These are phyloP conservation scores for Chlorella vulgaris DNA, from an alignment of 139 green algal species.

Conservation along the genomic window DNA sequence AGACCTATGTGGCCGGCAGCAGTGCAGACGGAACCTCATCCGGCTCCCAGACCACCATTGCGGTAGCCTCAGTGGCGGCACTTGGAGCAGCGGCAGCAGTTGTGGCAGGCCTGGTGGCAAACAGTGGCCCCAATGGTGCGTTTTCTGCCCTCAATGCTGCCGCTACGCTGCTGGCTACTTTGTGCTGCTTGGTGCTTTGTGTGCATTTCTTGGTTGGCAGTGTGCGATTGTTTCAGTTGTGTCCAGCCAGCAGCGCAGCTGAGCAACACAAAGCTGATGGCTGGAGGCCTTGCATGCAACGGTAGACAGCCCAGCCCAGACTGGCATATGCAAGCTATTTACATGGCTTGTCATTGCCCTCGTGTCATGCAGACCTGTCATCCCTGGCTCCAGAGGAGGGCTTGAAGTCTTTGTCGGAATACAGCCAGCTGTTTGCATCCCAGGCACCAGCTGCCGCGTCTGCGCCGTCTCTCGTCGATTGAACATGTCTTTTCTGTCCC, in stretches of 20 bases:
- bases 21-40: conserved; percentile 18
- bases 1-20: conserved; percentile 44
- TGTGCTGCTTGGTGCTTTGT: neutral
- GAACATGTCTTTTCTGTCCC: no score
- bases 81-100: conserved; percentile 32
- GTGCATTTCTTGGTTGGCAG: neutral
- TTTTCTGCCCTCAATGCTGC: neutral
- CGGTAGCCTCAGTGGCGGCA: conserved; percentile 18
- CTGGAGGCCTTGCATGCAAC: no score
- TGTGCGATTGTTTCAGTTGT: no score
- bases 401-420: conserved; percentile 23
- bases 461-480: no score
- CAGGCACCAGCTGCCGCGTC: neutral
- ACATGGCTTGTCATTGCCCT: no score
- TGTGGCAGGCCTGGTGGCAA: conserved; percentile 28
- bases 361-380: conserved; percentile 6
- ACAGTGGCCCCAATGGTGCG: conserved; percentile 13
- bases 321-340: conserved; percentile 9
- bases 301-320: no score
- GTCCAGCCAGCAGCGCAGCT: no score
- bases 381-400: conserved; percentile 8
- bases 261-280: no score
- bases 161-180: neutral
- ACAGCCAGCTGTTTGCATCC: conserved; percentile 27
- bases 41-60: conserved; percentile 3